Evolutionary conservation across 192 early-diverging fungal species (phyloP).

Genomic region (Coemansia sp.): DNA sequence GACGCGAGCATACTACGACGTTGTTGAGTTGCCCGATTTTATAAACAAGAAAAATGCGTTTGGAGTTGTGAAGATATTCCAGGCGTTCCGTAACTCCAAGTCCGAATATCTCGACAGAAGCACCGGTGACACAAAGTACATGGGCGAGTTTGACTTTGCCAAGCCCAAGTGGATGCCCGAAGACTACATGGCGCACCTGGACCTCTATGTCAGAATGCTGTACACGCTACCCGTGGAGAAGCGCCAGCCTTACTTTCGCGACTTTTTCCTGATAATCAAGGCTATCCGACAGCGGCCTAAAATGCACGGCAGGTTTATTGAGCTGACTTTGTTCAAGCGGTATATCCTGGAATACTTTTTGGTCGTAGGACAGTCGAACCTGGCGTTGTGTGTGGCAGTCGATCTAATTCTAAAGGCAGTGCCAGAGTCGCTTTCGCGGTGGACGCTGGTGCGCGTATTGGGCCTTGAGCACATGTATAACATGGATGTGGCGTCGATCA

Average conservation of each 20-base stretch:
- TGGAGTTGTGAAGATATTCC: constrained; percentile 23
- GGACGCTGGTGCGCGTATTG: constrained; percentile 25
- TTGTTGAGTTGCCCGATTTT: not conserved
- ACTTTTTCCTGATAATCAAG: constrained; percentile 53
- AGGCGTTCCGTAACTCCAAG: not conserved
- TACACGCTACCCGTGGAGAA: constrained; percentile 6
- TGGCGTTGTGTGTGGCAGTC: constrained; percentile 30
- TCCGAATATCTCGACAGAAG: not conserved
- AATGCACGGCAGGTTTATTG: constrained; percentile 20
- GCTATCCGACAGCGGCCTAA: constrained; percentile 40
- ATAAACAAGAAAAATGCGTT: constrained; percentile 15
- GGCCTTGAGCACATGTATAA: constrained; percentile 11
- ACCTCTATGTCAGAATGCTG: constrained; percentile 30
- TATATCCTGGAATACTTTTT: constrained; percentile 30
- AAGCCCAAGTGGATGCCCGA: constrained; percentile 9
- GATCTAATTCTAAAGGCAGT: constrained; percentile 12
- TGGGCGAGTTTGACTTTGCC: constrained; percentile 36
- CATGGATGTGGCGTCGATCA: not conserved
- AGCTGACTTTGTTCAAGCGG: not conserved
- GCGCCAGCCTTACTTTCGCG: constrained; percentile 13
- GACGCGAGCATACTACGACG: constrained; percentile 21
- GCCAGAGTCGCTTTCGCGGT: constrained; percentile 17
- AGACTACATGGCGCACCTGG: constrained; percentile 19
- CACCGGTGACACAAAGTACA: not conserved
- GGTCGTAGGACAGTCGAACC: constrained; percentile 17